Base-by-base conservation (phyloP, 2,329 filamentous ascomycete species). In the Fusarium piperis region DNA sequence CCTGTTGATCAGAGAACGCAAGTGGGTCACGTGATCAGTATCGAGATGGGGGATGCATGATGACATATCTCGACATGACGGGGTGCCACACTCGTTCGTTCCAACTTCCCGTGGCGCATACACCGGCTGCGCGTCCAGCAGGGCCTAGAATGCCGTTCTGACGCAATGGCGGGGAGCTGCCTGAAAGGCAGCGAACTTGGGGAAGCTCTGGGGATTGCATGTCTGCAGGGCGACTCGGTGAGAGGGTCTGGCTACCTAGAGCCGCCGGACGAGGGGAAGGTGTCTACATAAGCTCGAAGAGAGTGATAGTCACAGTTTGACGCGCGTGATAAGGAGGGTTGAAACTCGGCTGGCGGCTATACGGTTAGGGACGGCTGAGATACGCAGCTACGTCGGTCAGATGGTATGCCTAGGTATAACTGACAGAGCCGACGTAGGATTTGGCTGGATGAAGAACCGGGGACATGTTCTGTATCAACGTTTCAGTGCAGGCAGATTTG, bases 31-130 rank as follows among this genome's bases (percentile, higher is more conserved):
- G 73, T 75, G 73, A 66, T 6, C 11, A 11, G 11, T 59, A 41
- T 62, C 33, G 39, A 52, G 30, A 46, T 46, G 48, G 38, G 36
- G 30, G 41, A 66, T 71, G 68, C 60, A 67, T 44, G 62, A 72
- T 74, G 73, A 67, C 70, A 74, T 72, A 39, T 71, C 52, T 26
- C 26, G 20, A 58, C 44, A 64, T 68, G 68, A 62, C 35, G 38
- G 41, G 18, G 57, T 60, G 65, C 58, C 69, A 72, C 69, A 67
- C 51, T 67, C 55, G 55, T 70, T 63, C 51, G 69, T 67, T 70
- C 67, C 60, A 68, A 59, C 18, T 70, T 67, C 58, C 65, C 67
- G 30, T 60, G 48, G 44, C 33, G 59, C 58, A 58, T 72, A 72
- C 57, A 65, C 61, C 23, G 55, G 69, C 68, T 64, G 59, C 65